Evolutionary conservation across 495 filamentous ascomycete genomes (phyloP), one percentile per base, ranked within the genome.

Genomic region (Amniculicola lignicola): DNA sequence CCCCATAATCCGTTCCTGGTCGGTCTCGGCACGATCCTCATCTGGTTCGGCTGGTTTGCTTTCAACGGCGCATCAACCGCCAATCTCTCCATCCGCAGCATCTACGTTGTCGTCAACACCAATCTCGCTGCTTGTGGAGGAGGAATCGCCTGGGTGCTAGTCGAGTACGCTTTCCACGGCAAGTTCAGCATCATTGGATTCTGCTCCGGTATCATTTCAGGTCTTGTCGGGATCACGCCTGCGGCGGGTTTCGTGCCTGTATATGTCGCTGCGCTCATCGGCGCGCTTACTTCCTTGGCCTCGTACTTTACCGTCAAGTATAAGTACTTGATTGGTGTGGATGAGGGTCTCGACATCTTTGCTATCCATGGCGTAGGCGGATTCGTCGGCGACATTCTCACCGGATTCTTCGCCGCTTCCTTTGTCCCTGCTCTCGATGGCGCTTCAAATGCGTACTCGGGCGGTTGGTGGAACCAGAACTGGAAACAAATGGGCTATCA

Each of bases 1-100:
- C 59, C 54, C 1, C 63, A 66, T 41, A 63, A 66, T 35, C 59
- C 63, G 3, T 59, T 63, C 33, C 29, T 66, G 15, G 59, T 82
- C 19, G 76, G 73, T 49, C 60, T 72, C 16, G 73, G 75, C 27
- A 81, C 79, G 0, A 54, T 66, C 4, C 59, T 81, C n/a, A 76
- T 82, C 29, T 82, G 79, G 79, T 79, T 80, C 54, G 75, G 74
- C 55, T 82, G 63, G 63, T 66, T 62, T 46, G 64, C 54, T 7
- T 67, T 67, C 53, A 67, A 64, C 46, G 64, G 61, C 42, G 64
- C 54, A 1, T 57, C 49, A 12, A 60, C 64, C 0, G 54, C 55
- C 33, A 63, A 63, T 39, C 50, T 60, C 15, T 57, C 41, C 11
- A 11, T 67, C 15, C 55, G 64, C 25, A 39, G 24, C 54, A 50